Conservation (phyloP, 495 filamentous ascomycete genomes). For the Pyrenula aspistea region DNA sequence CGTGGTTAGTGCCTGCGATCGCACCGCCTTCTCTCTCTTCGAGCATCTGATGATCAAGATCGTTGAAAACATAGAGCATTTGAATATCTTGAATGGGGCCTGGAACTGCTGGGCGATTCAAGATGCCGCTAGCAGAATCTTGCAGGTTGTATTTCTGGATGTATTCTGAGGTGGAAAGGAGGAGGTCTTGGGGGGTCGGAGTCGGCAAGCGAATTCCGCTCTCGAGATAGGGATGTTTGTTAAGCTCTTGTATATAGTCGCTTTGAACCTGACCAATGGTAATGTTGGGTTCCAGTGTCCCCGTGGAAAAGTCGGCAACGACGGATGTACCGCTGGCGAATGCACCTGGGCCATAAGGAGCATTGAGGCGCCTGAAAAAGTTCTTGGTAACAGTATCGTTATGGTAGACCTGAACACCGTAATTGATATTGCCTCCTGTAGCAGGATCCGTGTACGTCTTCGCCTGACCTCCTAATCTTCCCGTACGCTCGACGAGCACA, state of each 20-base stretch:
- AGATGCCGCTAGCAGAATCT: background rate
- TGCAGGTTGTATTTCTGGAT: constrained; percentile 24
- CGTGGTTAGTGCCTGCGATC: constrained; percentile 11
- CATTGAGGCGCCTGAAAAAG: constrained; percentile 18
- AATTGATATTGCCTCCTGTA: constrained; percentile 1
- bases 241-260: constrained; percentile 1
- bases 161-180: constrained; percentile 35
- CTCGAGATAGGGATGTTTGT: background rate
- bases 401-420: constrained; percentile 12
- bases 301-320: constrained; percentile 14
- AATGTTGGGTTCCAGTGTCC: constrained; percentile 9
- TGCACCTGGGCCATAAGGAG: constrained; percentile 4
- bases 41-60: background rate
- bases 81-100: constrained; percentile 11
- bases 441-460: constrained; percentile 8
- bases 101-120: constrained; percentile 11
- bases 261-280: background rate
- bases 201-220: constrained; percentile 32
- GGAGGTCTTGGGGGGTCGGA: constrained; percentile 36
- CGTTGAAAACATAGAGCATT: constrained; percentile 3
- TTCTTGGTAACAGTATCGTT: constrained; percentile 9
- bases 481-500: constrained; percentile 18
- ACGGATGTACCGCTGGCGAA: constrained; percentile 1
- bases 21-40: constrained; percentile 13
- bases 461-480: constrained; percentile 15